phyloP scores from a whole-genome alignment of 805 yeast species.

The Teunomyces tritomae region DNA sequence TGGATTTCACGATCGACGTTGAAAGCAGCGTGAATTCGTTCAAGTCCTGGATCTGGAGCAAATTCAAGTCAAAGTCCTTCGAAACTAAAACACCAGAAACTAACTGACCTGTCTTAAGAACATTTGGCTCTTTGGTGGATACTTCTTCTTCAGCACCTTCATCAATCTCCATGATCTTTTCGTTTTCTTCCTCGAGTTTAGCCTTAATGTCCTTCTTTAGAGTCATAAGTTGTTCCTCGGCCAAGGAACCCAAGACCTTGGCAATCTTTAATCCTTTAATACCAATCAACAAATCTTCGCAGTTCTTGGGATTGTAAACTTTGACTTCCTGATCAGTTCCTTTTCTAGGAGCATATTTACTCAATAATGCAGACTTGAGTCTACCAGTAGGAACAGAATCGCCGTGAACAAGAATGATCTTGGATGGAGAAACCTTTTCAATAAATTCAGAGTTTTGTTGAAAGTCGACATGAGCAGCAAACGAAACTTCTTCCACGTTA shows the following conservation, averaged over 20 bases:
- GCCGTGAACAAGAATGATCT: slow-evolving; percentile 92
- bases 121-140: slow-evolving; percentile 7
- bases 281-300: slow-evolving; percentile 71
- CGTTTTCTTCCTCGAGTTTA: slow-evolving; percentile 44
- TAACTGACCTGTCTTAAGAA: slow-evolving; percentile 22
- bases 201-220: slow-evolving; percentile 54
- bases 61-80: slow-evolving; percentile 81
- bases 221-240: slow-evolving; percentile 38
- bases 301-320: slow-evolving; percentile 89
- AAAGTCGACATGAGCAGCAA: slow-evolving; percentile 99
- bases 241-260: slow-evolving; percentile 57
- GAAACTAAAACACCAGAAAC: slow-evolving; percentile 87
- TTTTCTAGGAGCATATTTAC: slow-evolving; percentile 77
- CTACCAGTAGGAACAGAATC: slow-evolving; percentile 99
- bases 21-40: slow-evolving; percentile 86
- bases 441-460: slow-evolving; percentile 90
- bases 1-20: slow-evolving; percentile 79
- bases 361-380: slow-evolving; percentile 83
- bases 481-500: slow-evolving; percentile 87
- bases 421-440: slow-evolving; percentile 78
- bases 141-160: slow-evolving; percentile 12
- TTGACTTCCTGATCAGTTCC: slow-evolving; percentile 87
- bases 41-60: slow-evolving; percentile 81
- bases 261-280: slow-evolving; percentile 86
- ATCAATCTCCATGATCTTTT: slow-evolving; percentile 33